Base-by-base conservation (phyloP, 1,284 basidiomycete species). In the Puccinia brachypodii region DNA sequence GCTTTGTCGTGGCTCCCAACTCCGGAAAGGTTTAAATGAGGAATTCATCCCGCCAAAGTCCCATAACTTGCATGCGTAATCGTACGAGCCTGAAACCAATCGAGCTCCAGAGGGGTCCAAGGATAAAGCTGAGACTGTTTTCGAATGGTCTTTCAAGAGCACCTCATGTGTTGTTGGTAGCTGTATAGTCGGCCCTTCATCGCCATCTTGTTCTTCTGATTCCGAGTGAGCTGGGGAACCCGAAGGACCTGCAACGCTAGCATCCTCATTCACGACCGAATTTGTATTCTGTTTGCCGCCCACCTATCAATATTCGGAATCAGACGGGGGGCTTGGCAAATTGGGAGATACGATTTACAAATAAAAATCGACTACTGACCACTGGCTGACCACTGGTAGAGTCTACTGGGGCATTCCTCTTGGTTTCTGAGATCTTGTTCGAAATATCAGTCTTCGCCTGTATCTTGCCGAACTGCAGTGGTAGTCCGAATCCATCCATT, bases 21-120 rank as follows among this genome's bases (percentile, higher is more conserved):
- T 93, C 88, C 95, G 94, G 90, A 99, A 99, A 19, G 97, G 96
- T 86, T 93, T 93, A 87, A 93, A 90, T 4, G 87, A 84, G 83
- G 89, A 88, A 85, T 93, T 93, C 96, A 99, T 99, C 8, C 97
- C 97, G 85, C 96, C 97, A 88, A 99, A 99, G 87, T 99, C 97
- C 96, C 96, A 99, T 76, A 99, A 87, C 87, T 98, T 98, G 87
- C 93, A 92, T 87, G 96, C 94, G 86, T 98, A 98, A 87, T 99
- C 97, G 87, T 98, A 93, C 22, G 93, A 93, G 13, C 97, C 97
- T 1, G 94, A 94, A 7, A 94, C 88, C 40, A 99, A 88, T 40
- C 97, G 91, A 2, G 96, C 94, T 69, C 97, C 97, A 16, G 95
- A 93, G 0, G 94, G 92, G 86, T 99, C 97, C 56, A 99, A 88